These are phyloP conservation scores for Fraxinus nigra DNA, from an alignment of 305 asterid species.

Conservation along the genomic window DNA sequence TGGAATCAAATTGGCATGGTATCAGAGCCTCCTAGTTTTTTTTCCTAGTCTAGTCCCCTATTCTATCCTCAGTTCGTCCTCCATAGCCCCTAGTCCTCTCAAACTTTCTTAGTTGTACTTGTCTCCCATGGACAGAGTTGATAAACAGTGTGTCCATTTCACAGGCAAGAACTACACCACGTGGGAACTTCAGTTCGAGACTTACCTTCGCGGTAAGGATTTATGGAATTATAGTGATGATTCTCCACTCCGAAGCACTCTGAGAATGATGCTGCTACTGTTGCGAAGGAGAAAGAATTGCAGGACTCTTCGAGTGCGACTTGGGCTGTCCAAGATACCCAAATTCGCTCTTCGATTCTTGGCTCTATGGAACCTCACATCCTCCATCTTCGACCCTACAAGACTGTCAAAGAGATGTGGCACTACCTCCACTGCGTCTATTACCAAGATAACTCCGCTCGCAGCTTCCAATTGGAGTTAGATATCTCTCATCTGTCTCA, in stretches of 20 bases:
- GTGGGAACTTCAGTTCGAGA: neutral
- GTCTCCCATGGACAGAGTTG: neutral
- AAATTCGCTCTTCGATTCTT: neutral
- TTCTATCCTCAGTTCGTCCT: neutral
- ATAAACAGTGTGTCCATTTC: neutral
- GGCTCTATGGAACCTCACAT: neutral
- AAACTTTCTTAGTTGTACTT: neutral
- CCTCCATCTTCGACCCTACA: neutral
- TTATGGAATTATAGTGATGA: neutral
- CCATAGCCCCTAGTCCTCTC: neutral
- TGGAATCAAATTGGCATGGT: neutral
- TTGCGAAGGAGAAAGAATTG: neutral
- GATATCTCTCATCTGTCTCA: neutral
- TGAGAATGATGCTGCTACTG: neutral
- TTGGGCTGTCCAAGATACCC: neutral
- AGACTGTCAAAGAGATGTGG: neutral
- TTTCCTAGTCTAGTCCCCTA: neutral
- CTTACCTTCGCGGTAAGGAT: neutral
- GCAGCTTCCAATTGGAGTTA: neutral
- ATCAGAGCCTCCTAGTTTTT: neutral
- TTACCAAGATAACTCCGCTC: neutral
- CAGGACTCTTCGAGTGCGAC: neutral
- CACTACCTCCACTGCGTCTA: neutral
- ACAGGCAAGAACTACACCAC: neutral
- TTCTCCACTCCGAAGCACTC: neutral